Conservation (phyloP, 2,329 filamentous ascomycete genomes). For the Arthrobotrys conoides region DNA sequence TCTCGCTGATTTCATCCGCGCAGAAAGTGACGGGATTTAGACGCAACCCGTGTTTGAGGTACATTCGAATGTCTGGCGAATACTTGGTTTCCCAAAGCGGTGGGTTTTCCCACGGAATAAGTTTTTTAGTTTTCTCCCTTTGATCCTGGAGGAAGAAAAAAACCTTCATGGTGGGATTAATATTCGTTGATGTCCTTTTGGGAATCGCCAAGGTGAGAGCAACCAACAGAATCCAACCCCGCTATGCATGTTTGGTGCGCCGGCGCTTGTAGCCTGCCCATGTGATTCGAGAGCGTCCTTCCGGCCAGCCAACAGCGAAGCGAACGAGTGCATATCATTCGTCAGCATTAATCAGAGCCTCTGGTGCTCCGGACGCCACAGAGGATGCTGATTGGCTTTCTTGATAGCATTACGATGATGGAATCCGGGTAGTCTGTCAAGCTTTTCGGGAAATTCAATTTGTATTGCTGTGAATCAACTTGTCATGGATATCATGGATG, state of each 20-base stretch:
- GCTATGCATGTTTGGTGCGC: conserved; percentile 51
- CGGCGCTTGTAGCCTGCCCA: conserved; percentile 56
- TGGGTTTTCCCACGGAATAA: conserved; percentile 17
- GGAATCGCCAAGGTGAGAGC: conserved; percentile 34
- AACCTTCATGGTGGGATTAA: conserved; percentile 14
- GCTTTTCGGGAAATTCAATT: conserved; percentile 20
- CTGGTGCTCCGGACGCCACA: conserved; percentile 35
- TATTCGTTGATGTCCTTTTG: conserved; percentile 12
- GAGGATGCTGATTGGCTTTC: conserved; percentile 34
- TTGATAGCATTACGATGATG: conserved; percentile 1
- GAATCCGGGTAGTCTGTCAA: conserved; percentile 5
- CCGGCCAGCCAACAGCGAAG: conserved; percentile 32
- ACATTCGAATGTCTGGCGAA: conserved; percentile 33
- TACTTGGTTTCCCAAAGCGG: conserved; percentile 25
- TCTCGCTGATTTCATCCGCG: conserved; percentile 54
- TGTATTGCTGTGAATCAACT: conserved; percentile 34
- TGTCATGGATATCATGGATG: too few species aligned
- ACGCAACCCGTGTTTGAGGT: conserved; percentile 58
- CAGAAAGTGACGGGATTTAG: conserved; percentile 57
- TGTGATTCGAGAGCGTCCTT: conserved; percentile 49
- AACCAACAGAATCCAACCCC: conserved; percentile 42
- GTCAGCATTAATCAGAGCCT: conserved; percentile 22
- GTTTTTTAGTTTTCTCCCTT: not conserved
- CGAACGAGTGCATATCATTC: conserved; percentile 37
- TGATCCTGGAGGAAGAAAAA: conserved; percentile 3